These are phyloP conservation scores for Henningerozyma blattae DNA, from an alignment of 805 yeast genomes.

Conservation along the genomic window DNA sequence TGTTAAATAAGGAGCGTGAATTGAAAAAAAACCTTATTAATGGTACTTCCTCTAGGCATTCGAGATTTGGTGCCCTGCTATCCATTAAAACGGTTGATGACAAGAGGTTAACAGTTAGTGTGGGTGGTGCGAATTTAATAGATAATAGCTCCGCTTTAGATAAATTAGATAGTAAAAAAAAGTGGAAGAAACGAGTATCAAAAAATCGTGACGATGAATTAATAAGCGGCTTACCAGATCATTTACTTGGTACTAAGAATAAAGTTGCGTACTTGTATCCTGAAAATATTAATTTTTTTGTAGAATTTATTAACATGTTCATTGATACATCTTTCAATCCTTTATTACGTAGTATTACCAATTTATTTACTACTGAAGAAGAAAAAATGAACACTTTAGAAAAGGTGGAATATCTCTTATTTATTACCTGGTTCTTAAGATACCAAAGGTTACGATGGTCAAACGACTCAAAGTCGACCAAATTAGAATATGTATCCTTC, in stretches of 20 bases:
- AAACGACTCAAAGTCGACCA: conserved; percentile 13
- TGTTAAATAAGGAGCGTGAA: conserved; percentile 50
- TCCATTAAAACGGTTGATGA: conserved; percentile 56
- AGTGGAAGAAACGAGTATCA: conserved; percentile 39
- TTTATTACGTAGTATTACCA: conserved; percentile 41
- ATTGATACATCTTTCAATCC: conserved; percentile 67
- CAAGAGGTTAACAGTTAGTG: conserved; percentile 48
- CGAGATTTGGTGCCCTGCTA: conserved; percentile 78
- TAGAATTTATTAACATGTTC: conserved; percentile 43
- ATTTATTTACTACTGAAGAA: conserved; percentile 31
- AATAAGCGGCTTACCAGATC: conserved; percentile 22
- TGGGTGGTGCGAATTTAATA: conserved; percentile 55
- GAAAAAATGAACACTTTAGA: conserved; percentile 22
- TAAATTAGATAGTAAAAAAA: conserved; percentile 55
- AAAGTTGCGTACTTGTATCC: not conserved
- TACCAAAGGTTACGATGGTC: conserved; percentile 39
- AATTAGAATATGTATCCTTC: conserved; percentile 34
- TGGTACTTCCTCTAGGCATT: conserved; percentile 62
- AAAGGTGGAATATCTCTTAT: conserved; percentile 39
- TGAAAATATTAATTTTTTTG: conserved; percentile 19
- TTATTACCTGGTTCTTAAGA: conserved; percentile 65
- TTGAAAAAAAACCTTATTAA: conserved; percentile 37
- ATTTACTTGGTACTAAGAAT: conserved; percentile 13
- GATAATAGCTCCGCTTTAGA: conserved; percentile 43
- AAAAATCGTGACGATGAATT: conserved; percentile 21